Evolutionary conservation across 2,329 filamentous ascomycete genomes (phyloP), one percentile per base, ranked within the genome.

Genomic region (Hortaea werneckii): DNA sequence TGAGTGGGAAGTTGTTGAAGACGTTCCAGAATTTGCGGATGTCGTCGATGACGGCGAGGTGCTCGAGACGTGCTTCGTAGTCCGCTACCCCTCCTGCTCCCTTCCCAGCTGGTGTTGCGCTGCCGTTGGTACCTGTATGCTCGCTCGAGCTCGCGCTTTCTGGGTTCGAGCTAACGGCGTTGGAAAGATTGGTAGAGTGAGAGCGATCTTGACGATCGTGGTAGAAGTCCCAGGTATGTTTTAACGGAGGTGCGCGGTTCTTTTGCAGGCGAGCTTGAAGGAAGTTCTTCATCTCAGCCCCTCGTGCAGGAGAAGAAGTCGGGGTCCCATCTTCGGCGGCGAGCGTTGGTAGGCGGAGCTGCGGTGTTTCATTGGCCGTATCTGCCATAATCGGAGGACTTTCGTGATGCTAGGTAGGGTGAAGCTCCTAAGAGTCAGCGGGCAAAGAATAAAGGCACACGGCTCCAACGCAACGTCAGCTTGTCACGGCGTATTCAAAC

Each of bases 1-100:
- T 76, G 66, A 86, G 81, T 56, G 87, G 74, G 65, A 89, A 85
- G 71, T 88, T 88, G 70, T 84, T 75, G 61, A 72, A 70, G 50
- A 72, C 65, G 53, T 66, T 65, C 65, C 72, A 75, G 54, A 75
- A 75, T 40, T 70, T 65, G 52, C 67, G 65, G 46, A 75, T 64
- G 52, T 70, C 67, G 57, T 65, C 63, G 47, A 75, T 71, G 26
- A 64, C 55, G 28, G 69, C 63, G 5, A 72, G 64, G 51, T 69
- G 67, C 5, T 66, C 63, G n/a, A 73, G 68, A 26, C 71, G 67
- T 35, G 65, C 64, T 46, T 70, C 70, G 51, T 73, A 74, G 30
- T 47, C 54, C 40, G 43, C 45, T 28, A 51, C 43, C 5, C 41
- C 37, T 5, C 37, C 29, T 6, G 29, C 47, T 6, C 12, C 20